Evolutionary conservation across 108 stramenopile genomes (phyloP), one percentile per base, ranked within the genome.

Genomic region (Skeletonema marinoi): DNA sequence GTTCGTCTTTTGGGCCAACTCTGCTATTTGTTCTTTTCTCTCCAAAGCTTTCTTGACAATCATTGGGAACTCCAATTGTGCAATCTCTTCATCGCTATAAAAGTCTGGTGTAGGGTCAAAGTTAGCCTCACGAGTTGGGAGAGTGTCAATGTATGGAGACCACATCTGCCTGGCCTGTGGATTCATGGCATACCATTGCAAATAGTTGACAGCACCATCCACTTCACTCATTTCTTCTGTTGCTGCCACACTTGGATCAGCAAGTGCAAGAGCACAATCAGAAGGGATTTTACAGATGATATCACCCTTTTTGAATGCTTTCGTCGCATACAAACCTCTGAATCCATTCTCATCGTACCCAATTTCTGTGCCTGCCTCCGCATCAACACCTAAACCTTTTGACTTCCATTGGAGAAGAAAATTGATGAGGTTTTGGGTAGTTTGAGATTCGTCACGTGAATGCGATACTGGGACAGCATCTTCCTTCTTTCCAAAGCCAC

Each of bases 101-200:
- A 87, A 89, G 66, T 92, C 86, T 12, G 91, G 91, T 32, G 91
- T 89, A 14, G 86, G 74, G 66, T 74, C 86, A 85, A 91, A 48
- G 70, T 44, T 29, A 63, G 17, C 29, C 38, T 74, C 42, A 64
- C 67, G 65, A 78, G 68, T 61, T 42, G 66, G 39, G n/a, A 38
- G 19, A 7, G 68, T 64, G 21, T 73, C 72, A 33, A 72, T n/a
- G 50, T 74, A 74, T 3, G 50, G 35, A 12, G 44, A 48, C 74
- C 74, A 74, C 74, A 58, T 74, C 54, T 4, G 21, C 6, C 74
- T 39, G 21, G 65, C 74, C 17, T 66, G 32, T 21, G 17, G 59
- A 29, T 74, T 74, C 32, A 42, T 38, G 0, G 36, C 13, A 42
- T 74, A 74, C 74, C 74, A 74, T 32, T 65, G 44, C 8, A 74